Evolutionary conservation across 2,329 filamentous ascomycete genomes (phyloP), one percentile per base, ranked within the genome.

Genomic region (Pyrenochaeta sp.): DNA sequence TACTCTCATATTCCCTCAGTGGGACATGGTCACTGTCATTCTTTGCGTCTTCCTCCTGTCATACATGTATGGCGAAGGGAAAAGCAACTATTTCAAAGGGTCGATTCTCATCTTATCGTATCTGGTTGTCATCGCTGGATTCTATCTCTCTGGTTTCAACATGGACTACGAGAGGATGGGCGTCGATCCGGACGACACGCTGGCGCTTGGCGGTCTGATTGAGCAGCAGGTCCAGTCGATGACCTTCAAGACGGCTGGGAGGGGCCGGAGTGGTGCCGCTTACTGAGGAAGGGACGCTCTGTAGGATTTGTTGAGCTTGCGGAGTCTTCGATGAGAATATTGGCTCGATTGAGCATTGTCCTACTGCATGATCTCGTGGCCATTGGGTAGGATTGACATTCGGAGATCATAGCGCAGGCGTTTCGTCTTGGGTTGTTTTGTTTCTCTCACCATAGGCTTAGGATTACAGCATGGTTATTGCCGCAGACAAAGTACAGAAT

Each of bases 71-170:
- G 92, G 94, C 50, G 95, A 99, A 80, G 95, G 95, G 40, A 99
- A 99, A 87, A 98, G 93, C 83, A 99, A 99, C 79, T 99, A 99
- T 79, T 99, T 99, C 87, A 99, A 99, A 82, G 95, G 95, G 50
- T 96, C 92, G 65, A 97, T 98, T 68, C 84, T 99, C 51, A 88
- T 98, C 63, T 82, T 99, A 50, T 95, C 92, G 34, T 99, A 99
- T 76, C 79, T 98, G 25, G 95, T 98, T 28, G 92, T 99, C 48
- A 83, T 97, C 28, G 87, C 92, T 44, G 95, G 95, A 1, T 99
- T 96, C 82, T 98, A 92, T 79, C 90, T 96, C 58, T 92, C 92
- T 51, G 85, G 86, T 25, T 90, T 85, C 72, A 85, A 81, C 61
- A 39, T 39, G 36, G 83, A 84, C 62, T 77, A 84, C 56, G 80